Base-by-base conservation (phyloP, 1,284 basidiomycete genomes). In the Ustilago xerochloae region DNA sequence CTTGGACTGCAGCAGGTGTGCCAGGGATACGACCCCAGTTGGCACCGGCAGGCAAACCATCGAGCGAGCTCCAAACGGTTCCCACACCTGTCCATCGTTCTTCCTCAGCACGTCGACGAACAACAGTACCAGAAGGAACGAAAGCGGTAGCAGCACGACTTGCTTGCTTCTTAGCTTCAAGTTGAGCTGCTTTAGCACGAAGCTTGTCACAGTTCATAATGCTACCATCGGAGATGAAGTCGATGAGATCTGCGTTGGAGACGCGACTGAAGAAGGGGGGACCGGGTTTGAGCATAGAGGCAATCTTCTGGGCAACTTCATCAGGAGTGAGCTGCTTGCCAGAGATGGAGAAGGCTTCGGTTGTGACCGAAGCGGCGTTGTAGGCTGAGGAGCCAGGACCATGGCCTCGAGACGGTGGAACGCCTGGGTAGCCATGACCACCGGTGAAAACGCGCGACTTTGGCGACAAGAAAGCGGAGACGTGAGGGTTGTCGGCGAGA, bases 231-330 rank as follows among this genome's bases (percentile, higher is more conserved):
- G 67, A 66, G 49, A 81, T 72, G 24, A 61, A 64, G 28, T 76
- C 78, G 59, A 81, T 67, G 39, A 81, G 50, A 32, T 78, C 78
- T 10, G 75, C 69, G 43, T 77, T 79, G 12, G 67, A 67, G 7
- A 78, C 71, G n/a, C 62, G 63, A n/a, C 56, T 64, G 58, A 77
- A 81, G 54, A 81, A 81, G 2, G 79, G 79, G 12, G 78, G 78
- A 29, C 79, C 79, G 1, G 79, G 79, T 22, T 70, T 66, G 54
- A 81, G 74, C 64, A 81, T 71, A 13, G 63, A 67, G 9, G 79
- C 79, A 55, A 81, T 69, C 74, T 81, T 80, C 24, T 71, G 61
- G 1, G 76, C 77, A 5, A 78, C 66, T 49, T 78, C 72, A 13
- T 76, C 72, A 1, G 76, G 76, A 3, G 73, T 66, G 18, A 78